Conservation (phyloP, 1,284 basidiomycete species). For the Rugosomyces carneus region DNA sequence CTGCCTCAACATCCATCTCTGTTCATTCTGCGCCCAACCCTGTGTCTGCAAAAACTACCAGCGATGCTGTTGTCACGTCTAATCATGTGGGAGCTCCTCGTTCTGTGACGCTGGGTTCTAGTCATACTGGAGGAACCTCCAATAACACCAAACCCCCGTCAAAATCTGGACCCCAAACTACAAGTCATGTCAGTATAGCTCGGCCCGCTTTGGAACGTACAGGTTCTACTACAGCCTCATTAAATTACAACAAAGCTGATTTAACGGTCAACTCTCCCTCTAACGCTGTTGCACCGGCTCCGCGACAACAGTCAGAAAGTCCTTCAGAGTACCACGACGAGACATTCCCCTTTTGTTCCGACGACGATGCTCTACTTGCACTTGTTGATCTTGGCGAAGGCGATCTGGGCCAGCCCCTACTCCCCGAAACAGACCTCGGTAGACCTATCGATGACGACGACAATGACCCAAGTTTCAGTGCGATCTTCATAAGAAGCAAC, state of each 20-base stretch:
- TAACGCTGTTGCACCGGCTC: slow-evolving; percentile 2
- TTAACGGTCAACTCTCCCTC: neutral
- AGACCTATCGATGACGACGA: slow-evolving; percentile 36
- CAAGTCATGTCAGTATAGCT: slow-evolving; percentile 13
- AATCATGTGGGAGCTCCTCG: slow-evolving; percentile 3
- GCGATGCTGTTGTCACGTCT: slow-evolving; percentile 10
- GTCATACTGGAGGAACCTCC: neutral
- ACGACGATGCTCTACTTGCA: slow-evolving; percentile 60
- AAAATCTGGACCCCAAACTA: slow-evolving; percentile 14
- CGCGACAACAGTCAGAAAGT: neutral
- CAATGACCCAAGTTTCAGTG: slow-evolving; percentile 11
- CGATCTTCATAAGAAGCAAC: neutral
- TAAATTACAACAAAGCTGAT: neutral
- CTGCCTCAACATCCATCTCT: slow-evolving; percentile 9
- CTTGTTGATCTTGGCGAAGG: slow-evolving; percentile 49
- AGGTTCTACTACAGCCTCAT: neutral
- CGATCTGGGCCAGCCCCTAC: slow-evolving; percentile 44
- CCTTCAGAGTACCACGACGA: slow-evolving; percentile 29
- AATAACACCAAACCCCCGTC: slow-evolving; percentile 1
- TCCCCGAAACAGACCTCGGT: slow-evolving; percentile 25
- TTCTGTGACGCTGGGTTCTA: neutral
- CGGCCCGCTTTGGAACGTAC: slow-evolving; percentile 17
- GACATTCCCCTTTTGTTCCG: slow-evolving; percentile 48
- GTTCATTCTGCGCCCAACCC: slow-evolving; percentile 15
- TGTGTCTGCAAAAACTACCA: slow-evolving; percentile 7